Conservation (phyloP, 352 stramenopile species). For the Phytophthora hybrid region DNA sequence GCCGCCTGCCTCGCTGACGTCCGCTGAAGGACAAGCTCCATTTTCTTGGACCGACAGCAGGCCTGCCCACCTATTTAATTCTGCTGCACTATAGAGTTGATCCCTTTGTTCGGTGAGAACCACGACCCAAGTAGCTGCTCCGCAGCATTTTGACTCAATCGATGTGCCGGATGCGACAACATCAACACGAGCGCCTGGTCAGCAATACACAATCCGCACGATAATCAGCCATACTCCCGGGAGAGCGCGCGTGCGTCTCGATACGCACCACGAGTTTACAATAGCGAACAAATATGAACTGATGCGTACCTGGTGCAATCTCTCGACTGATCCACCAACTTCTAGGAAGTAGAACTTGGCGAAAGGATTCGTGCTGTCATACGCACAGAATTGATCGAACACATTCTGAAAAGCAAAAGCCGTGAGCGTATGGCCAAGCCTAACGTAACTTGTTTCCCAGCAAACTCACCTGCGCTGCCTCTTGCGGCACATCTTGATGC, state of each 20-base stretch:
- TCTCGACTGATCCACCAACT: slow-evolving; percentile 53
- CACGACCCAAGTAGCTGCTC: slow-evolving; percentile 52
- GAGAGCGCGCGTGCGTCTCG: slow-evolving; percentile 8
- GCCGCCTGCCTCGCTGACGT: slow-evolving; percentile 7
- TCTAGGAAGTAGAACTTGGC: slow-evolving; percentile 63
- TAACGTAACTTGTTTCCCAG: background rate
- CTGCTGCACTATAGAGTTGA: slow-evolving; percentile 40
- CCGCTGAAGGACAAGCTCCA: slow-evolving; percentile 1
- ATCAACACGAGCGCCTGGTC: slow-evolving; percentile 55
- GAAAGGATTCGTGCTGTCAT: slow-evolving; percentile 55
- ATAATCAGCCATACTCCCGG: slow-evolving; percentile 21
- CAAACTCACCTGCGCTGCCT: slow-evolving; percentile 44
- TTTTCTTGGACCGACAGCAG: slow-evolving; percentile 24
- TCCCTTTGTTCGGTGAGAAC: slow-evolving; percentile 40
- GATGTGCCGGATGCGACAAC: slow-evolving; percentile 61
- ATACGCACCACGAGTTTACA: slow-evolving; percentile 35
- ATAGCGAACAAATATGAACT: slow-evolving; percentile 32
- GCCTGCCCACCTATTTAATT: slow-evolving; percentile 50
- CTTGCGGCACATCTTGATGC: slow-evolving; percentile 43
- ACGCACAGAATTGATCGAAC: slow-evolving; percentile 59
- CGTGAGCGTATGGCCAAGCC: background rate
- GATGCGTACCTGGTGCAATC: slow-evolving; percentile 62
- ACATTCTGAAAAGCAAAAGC: slow-evolving; percentile 25
- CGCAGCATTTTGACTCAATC: slow-evolving; percentile 52
- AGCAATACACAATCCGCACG: slow-evolving; percentile 23